phyloP scores from a whole-genome alignment of 345 rosid species.

The Eucalyptus shirleyi region DNA sequence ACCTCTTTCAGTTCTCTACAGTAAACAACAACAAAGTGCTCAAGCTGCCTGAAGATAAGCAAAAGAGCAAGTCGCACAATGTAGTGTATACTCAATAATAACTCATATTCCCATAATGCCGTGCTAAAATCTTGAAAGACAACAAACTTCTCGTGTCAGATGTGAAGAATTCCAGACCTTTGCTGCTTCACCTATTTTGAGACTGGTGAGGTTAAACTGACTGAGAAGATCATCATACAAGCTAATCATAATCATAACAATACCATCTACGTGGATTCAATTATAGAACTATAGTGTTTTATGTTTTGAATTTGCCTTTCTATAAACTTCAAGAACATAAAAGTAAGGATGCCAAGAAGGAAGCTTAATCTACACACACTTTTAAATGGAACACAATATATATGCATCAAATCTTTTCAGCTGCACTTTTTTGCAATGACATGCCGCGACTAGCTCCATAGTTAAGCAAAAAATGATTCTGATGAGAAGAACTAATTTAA shows the following conservation, averaged over 20 bases:
- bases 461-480: neutral
- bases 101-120: neutral
- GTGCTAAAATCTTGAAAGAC: neutral
- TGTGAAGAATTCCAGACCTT: neutral
- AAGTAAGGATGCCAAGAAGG: neutral
- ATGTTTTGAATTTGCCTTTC: neutral
- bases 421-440: neutral
- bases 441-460: neutral
- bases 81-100: neutral
- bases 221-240: neutral
- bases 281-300: neutral
- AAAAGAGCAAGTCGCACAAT: neutral
- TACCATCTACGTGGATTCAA: neutral
- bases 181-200: neutral
- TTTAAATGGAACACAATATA: neutral
- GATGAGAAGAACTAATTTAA: neutral
- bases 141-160: neutral
- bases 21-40: conserved; percentile 67
- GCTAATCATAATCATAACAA: neutral
- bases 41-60: conserved; percentile 46
- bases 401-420: neutral
- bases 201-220: neutral
- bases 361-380: neutral
- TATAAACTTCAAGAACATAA: neutral
- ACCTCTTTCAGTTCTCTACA: conserved; percentile 85